Percentiles rank a stretch among this genome's conserved stretches.
Conservation (phyloP, 2,329 filamentous ascomycete genomes). For the Purpureocillium takamizusanense region DNA sequence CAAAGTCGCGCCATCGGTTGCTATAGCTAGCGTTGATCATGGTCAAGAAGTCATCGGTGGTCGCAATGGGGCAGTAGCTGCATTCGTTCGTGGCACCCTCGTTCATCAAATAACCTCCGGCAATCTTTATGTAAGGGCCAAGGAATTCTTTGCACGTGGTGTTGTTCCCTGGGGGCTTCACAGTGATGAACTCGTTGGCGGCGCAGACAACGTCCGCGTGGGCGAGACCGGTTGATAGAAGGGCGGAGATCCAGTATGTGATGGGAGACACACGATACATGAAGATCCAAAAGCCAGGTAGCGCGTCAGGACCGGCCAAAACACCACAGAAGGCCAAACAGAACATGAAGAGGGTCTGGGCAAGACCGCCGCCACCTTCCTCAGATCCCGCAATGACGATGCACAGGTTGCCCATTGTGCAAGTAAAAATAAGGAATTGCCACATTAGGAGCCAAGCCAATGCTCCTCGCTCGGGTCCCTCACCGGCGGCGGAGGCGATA, state of each 20-base stretch:
- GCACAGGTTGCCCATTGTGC: conserved; percentile 56
- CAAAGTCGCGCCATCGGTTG: conserved; percentile 44
- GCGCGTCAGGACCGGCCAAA: conserved; percentile 43
- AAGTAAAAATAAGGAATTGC: conserved; percentile 58
- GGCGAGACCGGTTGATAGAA: too few relatives aligned
- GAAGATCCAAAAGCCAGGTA: conserved; percentile 66
- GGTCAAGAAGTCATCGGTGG: conserved; percentile 26
- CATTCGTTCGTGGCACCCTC: conserved; percentile 19
- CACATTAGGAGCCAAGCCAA: conserved; percentile 59
- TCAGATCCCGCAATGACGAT: conserved; percentile 57
- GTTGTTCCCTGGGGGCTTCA: too few relatives aligned
- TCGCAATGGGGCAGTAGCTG: conserved; percentile 28
- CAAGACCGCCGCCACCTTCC: conserved; percentile 58
- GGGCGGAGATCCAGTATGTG: background rate
- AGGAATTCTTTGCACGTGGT: too few relatives aligned
- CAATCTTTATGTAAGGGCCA: too few relatives aligned
- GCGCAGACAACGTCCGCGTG: too few relatives aligned
- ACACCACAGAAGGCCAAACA: conserved; percentile 58
- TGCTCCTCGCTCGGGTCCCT: conserved; percentile 41
- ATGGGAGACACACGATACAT: conserved; percentile 61
- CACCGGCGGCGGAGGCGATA: too few relatives aligned
- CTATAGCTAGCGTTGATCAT: conserved; percentile 31
- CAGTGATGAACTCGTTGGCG: too few relatives aligned
- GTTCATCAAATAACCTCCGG: too few relatives aligned
- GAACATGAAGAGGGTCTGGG: conserved; percentile 56